Conservation (phyloP, 1,284 basidiomycete genomes). For the Anthracocystis walkeri region DNA sequence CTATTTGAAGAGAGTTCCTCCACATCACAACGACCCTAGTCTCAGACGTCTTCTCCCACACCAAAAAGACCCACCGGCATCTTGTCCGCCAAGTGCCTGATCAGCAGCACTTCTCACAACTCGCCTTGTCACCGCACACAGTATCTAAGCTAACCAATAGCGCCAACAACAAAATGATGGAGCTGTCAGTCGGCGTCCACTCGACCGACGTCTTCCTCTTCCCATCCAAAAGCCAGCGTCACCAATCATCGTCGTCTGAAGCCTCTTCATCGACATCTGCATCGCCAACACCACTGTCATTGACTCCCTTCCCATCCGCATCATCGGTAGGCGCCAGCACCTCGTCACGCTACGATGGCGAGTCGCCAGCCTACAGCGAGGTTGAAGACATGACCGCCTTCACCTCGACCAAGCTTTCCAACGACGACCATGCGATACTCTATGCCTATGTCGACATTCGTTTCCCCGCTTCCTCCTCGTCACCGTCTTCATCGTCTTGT, state of each 20-base stretch:
- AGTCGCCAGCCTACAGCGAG: slow-evolving; percentile 26
- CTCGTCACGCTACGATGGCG: slow-evolving; percentile 8
- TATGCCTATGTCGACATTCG: slow-evolving; percentile 34
- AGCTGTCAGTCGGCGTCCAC: slow-evolving; percentile 36
- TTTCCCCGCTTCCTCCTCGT: slow-evolving; percentile 14
- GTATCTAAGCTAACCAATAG: neutral
- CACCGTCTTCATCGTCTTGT: slow-evolving; percentile 9
- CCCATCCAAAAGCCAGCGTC: slow-evolving; percentile 28
- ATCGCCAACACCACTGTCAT: neutral
- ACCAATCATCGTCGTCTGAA: slow-evolving; percentile 8
- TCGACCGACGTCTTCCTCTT: slow-evolving; percentile 44
- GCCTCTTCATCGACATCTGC: slow-evolving; percentile 2
- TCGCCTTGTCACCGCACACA: neutral
- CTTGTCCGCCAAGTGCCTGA: neutral
- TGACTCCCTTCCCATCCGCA: slow-evolving; percentile 6
- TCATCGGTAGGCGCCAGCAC: neutral
- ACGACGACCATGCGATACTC: slow-evolving; percentile 28
- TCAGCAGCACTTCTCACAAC: neutral
- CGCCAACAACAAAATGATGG: slow-evolving; percentile 11
- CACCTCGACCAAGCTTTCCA: slow-evolving; percentile 15
- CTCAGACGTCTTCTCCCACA: no score
- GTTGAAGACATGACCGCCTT: slow-evolving; percentile 14
- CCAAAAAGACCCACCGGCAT: neutral
- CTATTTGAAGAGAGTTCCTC: neutral
- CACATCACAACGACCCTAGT: neutral